A percentile compares a stretch with the other conserved stretches of the same genome.
phyloP scores from a whole-genome alignment of 129 eudicot genomes.

The Centaurea solstitialis region DNA sequence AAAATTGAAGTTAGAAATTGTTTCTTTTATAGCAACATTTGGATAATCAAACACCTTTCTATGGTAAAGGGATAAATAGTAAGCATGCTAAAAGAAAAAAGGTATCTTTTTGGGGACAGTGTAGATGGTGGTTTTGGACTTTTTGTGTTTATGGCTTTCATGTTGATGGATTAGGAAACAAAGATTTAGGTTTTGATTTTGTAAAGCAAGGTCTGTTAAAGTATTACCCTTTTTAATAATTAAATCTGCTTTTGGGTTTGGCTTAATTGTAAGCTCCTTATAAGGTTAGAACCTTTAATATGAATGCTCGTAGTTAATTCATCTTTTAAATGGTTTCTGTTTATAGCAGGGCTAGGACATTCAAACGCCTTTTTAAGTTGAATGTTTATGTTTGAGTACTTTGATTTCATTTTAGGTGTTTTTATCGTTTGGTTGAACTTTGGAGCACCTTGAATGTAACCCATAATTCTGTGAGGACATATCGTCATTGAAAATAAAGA shows the following conservation, averaged over 20 bases:
- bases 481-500: neutral
- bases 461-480: neutral
- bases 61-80: neutral
- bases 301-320: conserved; percentile 1
- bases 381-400: neutral
- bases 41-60: neutral
- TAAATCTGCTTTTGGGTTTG: neutral
- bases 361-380: neutral
- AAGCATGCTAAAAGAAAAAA: neutral
- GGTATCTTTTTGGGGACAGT: neutral
- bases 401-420: neutral
- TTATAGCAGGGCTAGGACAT: neutral
- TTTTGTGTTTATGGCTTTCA: conserved; percentile 1
- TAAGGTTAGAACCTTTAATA: neutral
- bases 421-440: neutral
- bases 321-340: neutral
- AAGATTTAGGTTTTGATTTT: neutral
- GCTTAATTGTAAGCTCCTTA: neutral
- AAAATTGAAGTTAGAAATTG: no score
- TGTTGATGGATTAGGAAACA: neutral
- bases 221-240: neutral
- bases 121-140: neutral
- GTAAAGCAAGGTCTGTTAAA: neutral
- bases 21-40: neutral
- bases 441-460: neutral